Base-by-base conservation (phyloP, 2,329 filamentous ascomycete genomes). In the Periconia sp. region DNA sequence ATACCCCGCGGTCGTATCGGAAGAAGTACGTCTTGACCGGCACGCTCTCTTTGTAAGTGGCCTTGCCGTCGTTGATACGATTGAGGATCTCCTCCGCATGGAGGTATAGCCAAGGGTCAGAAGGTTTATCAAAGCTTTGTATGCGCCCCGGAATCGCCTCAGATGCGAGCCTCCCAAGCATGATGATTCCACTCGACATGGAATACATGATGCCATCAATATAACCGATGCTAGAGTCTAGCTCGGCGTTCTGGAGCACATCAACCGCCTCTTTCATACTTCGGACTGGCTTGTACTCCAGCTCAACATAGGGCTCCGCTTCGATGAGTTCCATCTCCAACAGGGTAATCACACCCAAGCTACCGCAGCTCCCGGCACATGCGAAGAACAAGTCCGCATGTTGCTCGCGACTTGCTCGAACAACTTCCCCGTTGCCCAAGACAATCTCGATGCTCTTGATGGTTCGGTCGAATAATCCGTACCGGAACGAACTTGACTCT, bases 101-200 rank as follows among this genome's bases (percentile, higher is more conserved):
- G 3, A 89, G 71, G 46, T 89, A 90, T 60, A 88, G 89, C 88
- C 87, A 91, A 0, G 84, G 82, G 52, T 91, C 87, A 4, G 64
- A 66, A 0, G 79, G 71, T 9, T 78, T 73, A n/a, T 78, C 79
- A 64, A 89, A 87, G 4, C 58, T 58, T 39, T 70, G 65, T 18
- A 62, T 56, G 10, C 40, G 49, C 7, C 50, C 56, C 5, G 60
- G 40, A 0, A 75, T 75, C 0, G 75, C 47, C 0, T 71, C 60
- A 36, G 86, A 73, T 1, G 77, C 76, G 12, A 87, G 69, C 8
- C 72, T 73, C 0, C 87, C 87, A 0, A 77, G 74, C 61, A 86
- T 85, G 30, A 89, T 69, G 1, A 87, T 76, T 0, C 81, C 80
- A 5, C 72, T 73, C 13, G 73, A 70, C 11, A 70, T 68, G 0